Evolutionary conservation across 176 grass and related monocot species (phyloP), one percentile per base, ranked within the genome.

Genomic region (Rhynchospora tenuis): DNA sequence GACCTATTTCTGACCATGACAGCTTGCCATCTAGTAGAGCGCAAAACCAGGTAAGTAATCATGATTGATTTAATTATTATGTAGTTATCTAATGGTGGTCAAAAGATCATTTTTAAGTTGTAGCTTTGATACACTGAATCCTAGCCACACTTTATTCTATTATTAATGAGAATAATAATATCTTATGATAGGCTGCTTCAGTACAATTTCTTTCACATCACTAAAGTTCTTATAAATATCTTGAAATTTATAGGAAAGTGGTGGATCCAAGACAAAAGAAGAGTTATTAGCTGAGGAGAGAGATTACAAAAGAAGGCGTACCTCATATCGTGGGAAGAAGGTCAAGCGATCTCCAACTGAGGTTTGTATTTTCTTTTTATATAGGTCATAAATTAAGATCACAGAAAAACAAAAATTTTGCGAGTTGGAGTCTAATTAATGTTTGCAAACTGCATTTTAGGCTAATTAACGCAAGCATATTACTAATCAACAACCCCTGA

Each of bases 211-310:
- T 59, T 84, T 84, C 23, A 29, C 13, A 3, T 50, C 16, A 52
- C 23, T 6, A 27, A 31, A 52, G 10, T 79, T 26, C 23, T 78
- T 22, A 11, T 28, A 50, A 26, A 13, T 48, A 43, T 52, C 22
- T 79, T 83, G 15, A 57, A 47, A 19, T 86, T 84, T 83, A 75
- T 86, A 98, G 95, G 92, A 84, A 87, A 88, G 59, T 82, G 87
- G 84, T 81, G 89, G 87, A 86, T 44, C 74, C 62, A 98, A 93
- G 89, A 93, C 95, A 84, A 98, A 22, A 81, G 95, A 95, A 68
- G 92, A 98, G 74, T 86, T 98, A 47, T 86, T 98, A 93, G 95
- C 95, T 81, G 95, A 98, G 87, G 95, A 98, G 85, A 86, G 95
- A 76, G 95, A 98, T 95, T 98, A 98, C 89, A 98, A 98, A 80